Base-by-base conservation (phyloP, 2,329 filamentous ascomycete genomes). In the Sclerotinia sclerotiorum region DNA sequence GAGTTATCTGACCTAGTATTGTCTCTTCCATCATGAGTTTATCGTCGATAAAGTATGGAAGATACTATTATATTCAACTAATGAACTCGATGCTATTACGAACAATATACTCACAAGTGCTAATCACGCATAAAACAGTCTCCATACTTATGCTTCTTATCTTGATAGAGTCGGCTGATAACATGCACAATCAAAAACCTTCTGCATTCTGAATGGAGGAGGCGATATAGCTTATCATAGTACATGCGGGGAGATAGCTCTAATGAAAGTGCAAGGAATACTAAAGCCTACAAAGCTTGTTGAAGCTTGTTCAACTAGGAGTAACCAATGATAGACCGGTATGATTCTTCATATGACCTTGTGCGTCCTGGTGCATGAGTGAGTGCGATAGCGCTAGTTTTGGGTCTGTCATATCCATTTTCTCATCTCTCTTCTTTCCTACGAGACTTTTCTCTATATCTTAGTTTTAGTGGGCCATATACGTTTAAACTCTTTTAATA, bases 201-300 rank as follows among this genome's bases (percentile, higher is more conserved):
- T 42, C 21, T 58, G 21, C 39, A 39, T 8, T 57, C 32, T 21
- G 35, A 29, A 48, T 61, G 39, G 24, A 17, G 55, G 35, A n/a
- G 35, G 24, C n/a, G 21, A 55, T 21, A 17, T 32, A 39, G 35
- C 49, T 65, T 65, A 65, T 65, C 62, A n/a, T 55, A 17, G 13
- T 21, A 21, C 48, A 52, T 64, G 49, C 39, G 49, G 49, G 51
- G 35, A 39, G 39, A 42, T 15, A 52, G 62, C 24, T 32, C 39
- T n/a, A 39, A 39, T 56, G 62, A 24, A 56, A 29, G 27, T 56
- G 27, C 49, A 56, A 35, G 62, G 51, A 55, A 64, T 10, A 64
- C 8, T 27, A 32, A 44, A 44, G 35, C 32, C 7, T 27, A 32
- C 48, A 24, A 65, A 55, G 62, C 62, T 65, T 55, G 62, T 46